Evolutionary conservation across 257 asterid species (phyloP), one percentile per base, ranked within the genome.

Genomic region (Jacaranda mimosifolia): DNA sequence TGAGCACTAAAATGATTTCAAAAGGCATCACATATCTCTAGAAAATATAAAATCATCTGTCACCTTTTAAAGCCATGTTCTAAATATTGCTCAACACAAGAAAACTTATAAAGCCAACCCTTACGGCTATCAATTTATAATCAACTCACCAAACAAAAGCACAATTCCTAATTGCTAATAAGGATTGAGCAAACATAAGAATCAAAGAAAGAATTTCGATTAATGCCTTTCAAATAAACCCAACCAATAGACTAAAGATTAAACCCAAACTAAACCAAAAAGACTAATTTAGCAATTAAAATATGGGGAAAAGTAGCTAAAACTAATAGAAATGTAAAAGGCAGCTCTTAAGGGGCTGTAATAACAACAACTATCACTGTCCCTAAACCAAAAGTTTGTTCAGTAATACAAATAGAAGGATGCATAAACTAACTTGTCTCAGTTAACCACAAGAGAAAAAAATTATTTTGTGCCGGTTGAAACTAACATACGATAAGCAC

Each of bases 211-310:
- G 55, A 49, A 11, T 49, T 49, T 10, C 11, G 1, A n/a, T n/a
- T n/a, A n/a, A n/a, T n/a, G n/a, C n/a, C n/a, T n/a, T n/a, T n/a
- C n/a, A n/a, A n/a, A n/a, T n/a, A n/a, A n/a, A n/a, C n/a, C n/a
- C n/a, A n/a, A n/a, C n/a, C n/a, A n/a, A n/a, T n/a, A n/a, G n/a
- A n/a, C 43, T 26, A 62, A 15, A 58, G n/a, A 62, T 56, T 19
- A n/a, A 68, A 74, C 59, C 51, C 80, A 76, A 46, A 17, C 52
- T 14, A 75, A 70, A 69, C 74, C 73, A 42, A 32, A 59, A 52
- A 46, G 52, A 43, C 39, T 72, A 67, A 40, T 64, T 56, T 18
- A 3, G 75, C 39, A 64, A 66, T 4, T 6, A 14, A 36, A 15
- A 56, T 3, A 15, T 5, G 17, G 14, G 40, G 9, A 62, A 1